Conservation (phyloP, 306 rosid species). For the Dryas drummondii region DNA sequence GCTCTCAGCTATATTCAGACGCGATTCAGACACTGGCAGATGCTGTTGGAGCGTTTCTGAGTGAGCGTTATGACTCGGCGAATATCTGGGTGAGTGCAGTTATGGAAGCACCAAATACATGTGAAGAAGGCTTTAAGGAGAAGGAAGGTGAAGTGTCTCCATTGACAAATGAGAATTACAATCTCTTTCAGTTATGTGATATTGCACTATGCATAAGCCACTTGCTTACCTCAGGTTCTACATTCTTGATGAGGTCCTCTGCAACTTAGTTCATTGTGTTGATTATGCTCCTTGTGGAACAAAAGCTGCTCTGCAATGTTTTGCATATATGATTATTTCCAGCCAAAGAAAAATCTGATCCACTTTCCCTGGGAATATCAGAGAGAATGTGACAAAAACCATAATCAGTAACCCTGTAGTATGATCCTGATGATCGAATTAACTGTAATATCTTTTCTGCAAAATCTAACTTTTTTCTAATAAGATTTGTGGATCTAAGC, state of each 20-base stretch:
- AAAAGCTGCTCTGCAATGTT: background rate
- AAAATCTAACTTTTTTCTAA: background rate
- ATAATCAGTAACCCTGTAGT: background rate
- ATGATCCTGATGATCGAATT: background rate
- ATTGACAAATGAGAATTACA: conserved; percentile 47
- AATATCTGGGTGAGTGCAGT: conserved; percentile 44
- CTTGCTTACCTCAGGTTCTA: conserved; percentile 23
- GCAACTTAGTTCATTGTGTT: background rate
- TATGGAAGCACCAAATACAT: conserved; percentile 53
- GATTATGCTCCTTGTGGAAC: background rate
- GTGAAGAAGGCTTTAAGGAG: conserved; percentile 57
- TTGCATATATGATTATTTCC: background rate
- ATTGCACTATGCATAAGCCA: conserved; percentile 52
- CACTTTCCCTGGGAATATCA: background rate
- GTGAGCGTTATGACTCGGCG: conserved; percentile 31
- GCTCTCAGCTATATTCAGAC: conserved; percentile 53
- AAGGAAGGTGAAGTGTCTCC: conserved; percentile 52
- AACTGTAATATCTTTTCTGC: background rate
- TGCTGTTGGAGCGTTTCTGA: conserved; percentile 43
- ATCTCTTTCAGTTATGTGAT: conserved; percentile 55
- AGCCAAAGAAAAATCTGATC: background rate
- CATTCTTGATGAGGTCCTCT: background rate
- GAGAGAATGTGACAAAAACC: background rate
- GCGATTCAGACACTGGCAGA: conserved; percentile 37
- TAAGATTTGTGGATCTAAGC: background rate